Percentiles rank a stretch among this genome's conserved stretches.
phyloP scores from a whole-genome alignment of 352 stramenopile genomes.

The Peronospora tabacina region DNA sequence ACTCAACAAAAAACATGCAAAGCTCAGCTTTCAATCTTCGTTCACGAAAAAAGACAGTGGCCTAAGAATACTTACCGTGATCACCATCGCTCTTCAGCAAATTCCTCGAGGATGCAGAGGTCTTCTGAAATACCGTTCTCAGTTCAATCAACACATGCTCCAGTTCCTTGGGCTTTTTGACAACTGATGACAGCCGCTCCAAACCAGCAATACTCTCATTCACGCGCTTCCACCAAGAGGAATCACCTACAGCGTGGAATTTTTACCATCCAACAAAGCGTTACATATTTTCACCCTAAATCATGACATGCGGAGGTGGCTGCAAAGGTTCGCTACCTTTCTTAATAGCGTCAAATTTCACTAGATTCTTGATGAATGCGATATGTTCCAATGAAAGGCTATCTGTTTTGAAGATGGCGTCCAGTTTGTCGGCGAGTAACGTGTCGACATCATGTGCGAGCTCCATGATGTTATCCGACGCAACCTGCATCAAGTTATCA shows the following conservation, averaged over 20 bases:
- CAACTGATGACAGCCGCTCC: slow-evolving; percentile 35
- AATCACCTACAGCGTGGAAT: slow-evolving; percentile 17
- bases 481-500: slow-evolving; percentile 20
- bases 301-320: neutral
- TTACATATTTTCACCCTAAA: neutral
- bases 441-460: slow-evolving; percentile 44
- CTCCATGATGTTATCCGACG: slow-evolving; percentile 44
- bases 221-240: slow-evolving; percentile 52
- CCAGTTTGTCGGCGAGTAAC: slow-evolving; percentile 43
- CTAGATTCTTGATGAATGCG: slow-evolving; percentile 45
- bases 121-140: slow-evolving; percentile 38
- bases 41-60: neutral
- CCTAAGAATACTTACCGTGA: slow-evolving; percentile 9
- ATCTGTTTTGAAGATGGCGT: slow-evolving; percentile 49
- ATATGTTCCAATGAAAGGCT: slow-evolving; percentile 46
- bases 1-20: slow-evolving; percentile 1
- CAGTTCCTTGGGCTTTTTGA: slow-evolving; percentile 55
- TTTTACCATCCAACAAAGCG: neutral
- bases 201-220: slow-evolving; percentile 42
- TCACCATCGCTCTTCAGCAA: slow-evolving; percentile 9
- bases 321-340: slow-evolving; percentile 15
- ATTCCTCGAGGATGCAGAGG: slow-evolving; percentile 10
- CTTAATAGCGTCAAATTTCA: slow-evolving; percentile 41
- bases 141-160: slow-evolving; percentile 46
- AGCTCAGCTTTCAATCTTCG: neutral